Percentiles rank a stretch among this genome's conserved stretches.
Conservation (phyloP, 148 eudicot species). For the Cornus kousa region DNA sequence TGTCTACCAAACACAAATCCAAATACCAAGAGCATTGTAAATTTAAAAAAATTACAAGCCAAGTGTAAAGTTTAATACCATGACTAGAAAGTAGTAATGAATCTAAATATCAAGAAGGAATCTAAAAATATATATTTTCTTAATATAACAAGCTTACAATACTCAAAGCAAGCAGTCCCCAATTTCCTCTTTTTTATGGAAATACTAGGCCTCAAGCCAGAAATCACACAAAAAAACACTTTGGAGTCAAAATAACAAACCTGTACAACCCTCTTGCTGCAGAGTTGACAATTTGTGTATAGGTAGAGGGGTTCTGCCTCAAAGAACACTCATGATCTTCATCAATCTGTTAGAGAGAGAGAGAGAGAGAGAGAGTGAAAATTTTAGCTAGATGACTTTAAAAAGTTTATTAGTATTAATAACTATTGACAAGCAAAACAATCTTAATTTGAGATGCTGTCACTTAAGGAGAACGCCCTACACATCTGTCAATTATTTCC, state of each 20-base stretch:
- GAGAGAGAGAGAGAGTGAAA: conserved; percentile 13
- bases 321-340: conserved; percentile 49
- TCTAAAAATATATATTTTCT: too few species aligned
- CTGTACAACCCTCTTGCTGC: conserved; percentile 80
- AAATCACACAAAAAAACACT: conserved; percentile 5
- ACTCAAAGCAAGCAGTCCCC: not conserved
- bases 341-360: conserved; percentile 46
- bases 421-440: not conserved
- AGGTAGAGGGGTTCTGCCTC: conserved; percentile 69
- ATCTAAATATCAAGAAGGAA: not conserved
- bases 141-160: not conserved
- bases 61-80: not conserved
- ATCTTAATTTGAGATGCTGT: not conserved
- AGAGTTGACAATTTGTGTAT: conserved; percentile 48
- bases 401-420: not conserved
- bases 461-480: too few species aligned
- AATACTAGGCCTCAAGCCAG: not conserved
- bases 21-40: not conserved
- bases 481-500: too few species aligned
- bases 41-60: not conserved
- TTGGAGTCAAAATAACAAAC: conserved; percentile 34
- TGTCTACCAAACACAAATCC: not conserved
- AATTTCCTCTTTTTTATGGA: not conserved
- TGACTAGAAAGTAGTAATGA: conserved; percentile 4
- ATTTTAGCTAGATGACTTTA: not conserved